Conservation (phyloP, 2,329 filamentous ascomycete genomes). For the Penicillium janthinellum region DNA sequence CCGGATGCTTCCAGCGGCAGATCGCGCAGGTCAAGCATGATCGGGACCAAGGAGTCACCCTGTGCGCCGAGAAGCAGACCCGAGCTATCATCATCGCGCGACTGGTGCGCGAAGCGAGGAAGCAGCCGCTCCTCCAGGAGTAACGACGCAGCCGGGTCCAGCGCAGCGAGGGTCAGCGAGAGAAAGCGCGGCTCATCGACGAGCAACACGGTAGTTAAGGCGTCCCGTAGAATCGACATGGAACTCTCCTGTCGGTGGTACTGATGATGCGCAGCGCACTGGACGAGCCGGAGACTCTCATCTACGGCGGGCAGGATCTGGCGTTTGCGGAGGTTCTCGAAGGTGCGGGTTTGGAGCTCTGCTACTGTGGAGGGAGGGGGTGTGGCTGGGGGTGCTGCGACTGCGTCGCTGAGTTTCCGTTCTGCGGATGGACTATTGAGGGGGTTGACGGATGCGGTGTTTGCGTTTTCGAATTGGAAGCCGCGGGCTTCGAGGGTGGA, state of each 20-base stretch:
- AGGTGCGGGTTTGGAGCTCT: slow-evolving; percentile 81
- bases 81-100: slow-evolving; percentile 46
- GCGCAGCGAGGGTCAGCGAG: slow-evolving; percentile 49
- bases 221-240: slow-evolving; percentile 42
- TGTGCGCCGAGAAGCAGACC: slow-evolving; percentile 76
- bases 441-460: slow-evolving; percentile 64
- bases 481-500: slow-evolving; percentile 75
- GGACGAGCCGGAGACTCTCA: slow-evolving; percentile 69
- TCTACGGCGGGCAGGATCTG: slow-evolving; percentile 74
- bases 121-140: slow-evolving; percentile 53
- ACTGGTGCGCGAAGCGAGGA: slow-evolving; percentile 69
- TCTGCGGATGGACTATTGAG: slow-evolving; percentile 39
- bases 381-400: slow-evolving; percentile 57
- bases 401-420: slow-evolving; percentile 26
- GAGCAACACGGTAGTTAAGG: slow-evolving; percentile 41
- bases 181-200: slow-evolving; percentile 51
- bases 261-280: slow-evolving; percentile 70
- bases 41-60: slow-evolving; percentile 71
- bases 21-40: slow-evolving; percentile 80
- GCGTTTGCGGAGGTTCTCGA: slow-evolving; percentile 76
- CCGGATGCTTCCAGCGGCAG: slow-evolving; percentile 87
- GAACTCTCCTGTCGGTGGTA: slow-evolving; percentile 44
- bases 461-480: slow-evolving; percentile 76
- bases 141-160: slow-evolving; percentile 49
- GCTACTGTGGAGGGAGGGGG: slow-evolving; percentile 75